Conservation (phyloP, 345 rosid genomes). For the Eucalyptus regnans region DNA sequence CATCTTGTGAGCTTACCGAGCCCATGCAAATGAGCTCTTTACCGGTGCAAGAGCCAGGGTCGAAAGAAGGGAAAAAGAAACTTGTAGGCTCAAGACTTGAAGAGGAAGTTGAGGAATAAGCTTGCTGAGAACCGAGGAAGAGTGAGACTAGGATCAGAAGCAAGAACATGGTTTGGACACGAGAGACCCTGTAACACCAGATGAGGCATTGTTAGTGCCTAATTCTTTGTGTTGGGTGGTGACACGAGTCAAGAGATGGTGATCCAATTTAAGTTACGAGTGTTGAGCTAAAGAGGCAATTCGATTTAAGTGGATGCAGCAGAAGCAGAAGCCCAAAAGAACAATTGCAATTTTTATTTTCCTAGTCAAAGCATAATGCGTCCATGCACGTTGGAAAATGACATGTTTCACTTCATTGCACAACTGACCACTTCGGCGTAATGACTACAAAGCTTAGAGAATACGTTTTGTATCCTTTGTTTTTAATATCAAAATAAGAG, state of each 20-base stretch:
- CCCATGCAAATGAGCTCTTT: slow-evolving; percentile 17
- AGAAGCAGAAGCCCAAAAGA: neutral
- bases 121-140: neutral
- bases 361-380: neutral
- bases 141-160: neutral
- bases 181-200: neutral
- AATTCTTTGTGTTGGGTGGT: too few species aligned
- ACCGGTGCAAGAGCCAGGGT: slow-evolving; percentile 1
- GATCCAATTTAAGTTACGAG: too few species aligned
- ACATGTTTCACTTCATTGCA: neutral
- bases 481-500: neutral
- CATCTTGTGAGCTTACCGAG: neutral
- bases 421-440: neutral
- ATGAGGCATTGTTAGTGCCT: neutral
- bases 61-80: slow-evolving; percentile 7
- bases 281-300: neutral
- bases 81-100: neutral
- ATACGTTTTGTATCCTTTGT: neutral
- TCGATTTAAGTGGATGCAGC: neutral
- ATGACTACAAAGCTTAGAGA: neutral
- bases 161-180: neutral
- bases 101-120: neutral
- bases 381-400: neutral
- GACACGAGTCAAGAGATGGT: too few species aligned
- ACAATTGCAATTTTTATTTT: neutral